phyloP scores from a whole-genome alignment of 495 filamentous ascomycete genomes.

The Hamigera avellanea region DNA sequence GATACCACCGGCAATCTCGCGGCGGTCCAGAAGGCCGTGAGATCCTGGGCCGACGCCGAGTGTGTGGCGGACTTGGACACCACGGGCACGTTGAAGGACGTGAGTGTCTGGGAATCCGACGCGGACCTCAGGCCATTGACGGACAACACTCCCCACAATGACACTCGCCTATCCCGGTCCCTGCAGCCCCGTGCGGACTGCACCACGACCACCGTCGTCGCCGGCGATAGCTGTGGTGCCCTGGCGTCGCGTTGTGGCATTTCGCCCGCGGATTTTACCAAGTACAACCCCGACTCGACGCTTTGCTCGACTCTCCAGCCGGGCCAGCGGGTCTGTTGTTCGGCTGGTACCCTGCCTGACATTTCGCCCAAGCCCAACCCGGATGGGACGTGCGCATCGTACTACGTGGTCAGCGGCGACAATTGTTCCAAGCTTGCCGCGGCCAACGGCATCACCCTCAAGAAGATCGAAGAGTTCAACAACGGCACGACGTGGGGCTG shows the following conservation, averaged over 20 bases:
- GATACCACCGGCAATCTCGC: slow-evolving; percentile 1
- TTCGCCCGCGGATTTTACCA: slow-evolving; percentile 19
- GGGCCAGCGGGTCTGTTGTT: slow-evolving; percentile 37
- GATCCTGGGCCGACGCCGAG: slow-evolving; percentile 2
- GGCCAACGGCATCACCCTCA: slow-evolving; percentile 15
- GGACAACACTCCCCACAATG: too few relatives aligned
- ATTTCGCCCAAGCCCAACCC: slow-evolving; percentile 23
- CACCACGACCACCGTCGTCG: background rate
- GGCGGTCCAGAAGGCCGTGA: slow-evolving; percentile 1
- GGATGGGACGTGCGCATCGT: slow-evolving; percentile 28
- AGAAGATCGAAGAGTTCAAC: slow-evolving; percentile 22
- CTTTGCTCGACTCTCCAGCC: slow-evolving; percentile 23
- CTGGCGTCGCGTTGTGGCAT: slow-evolving; percentile 32
- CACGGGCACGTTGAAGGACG: too few relatives aligned
- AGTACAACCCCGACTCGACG: slow-evolving; percentile 21
- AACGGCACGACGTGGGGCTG: slow-evolving; percentile 35
- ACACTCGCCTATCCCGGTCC: too few relatives aligned
- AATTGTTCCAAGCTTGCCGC: slow-evolving; percentile 14
- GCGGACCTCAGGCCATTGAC: too few relatives aligned
- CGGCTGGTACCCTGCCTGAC: slow-evolving; percentile 24
- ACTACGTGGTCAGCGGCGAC: slow-evolving; percentile 22
- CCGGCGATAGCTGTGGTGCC: slow-evolving; percentile 26
- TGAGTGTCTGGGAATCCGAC: too few relatives aligned
- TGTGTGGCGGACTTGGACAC: slow-evolving; percentile 1
- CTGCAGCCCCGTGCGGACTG: too few relatives aligned